phyloP scores from a whole-genome alignment of 2,329 filamentous ascomycete species.

The Lecanicillium sp. region DNA sequence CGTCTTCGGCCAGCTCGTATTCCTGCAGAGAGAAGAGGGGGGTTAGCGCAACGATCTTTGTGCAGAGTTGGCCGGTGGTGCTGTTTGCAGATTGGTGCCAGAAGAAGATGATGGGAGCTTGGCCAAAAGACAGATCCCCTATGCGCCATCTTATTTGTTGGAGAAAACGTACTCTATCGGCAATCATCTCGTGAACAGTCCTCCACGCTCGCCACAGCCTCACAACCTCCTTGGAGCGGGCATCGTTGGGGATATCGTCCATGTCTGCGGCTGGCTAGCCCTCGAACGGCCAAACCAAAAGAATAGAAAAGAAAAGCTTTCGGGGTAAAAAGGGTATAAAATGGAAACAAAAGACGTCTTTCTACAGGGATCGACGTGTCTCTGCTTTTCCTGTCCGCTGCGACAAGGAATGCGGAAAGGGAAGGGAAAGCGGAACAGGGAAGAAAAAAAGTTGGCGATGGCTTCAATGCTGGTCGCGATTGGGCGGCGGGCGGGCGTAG shows the following conservation, averaged over 20 bases:
- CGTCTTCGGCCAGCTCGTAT: constrained; percentile 84
- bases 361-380: not conserved
- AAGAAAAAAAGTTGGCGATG: constrained; percentile 7
- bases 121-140: too few relatives aligned
- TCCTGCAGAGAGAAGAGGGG: too few relatives aligned
- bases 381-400: not conserved
- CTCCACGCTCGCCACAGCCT: constrained; percentile 90
- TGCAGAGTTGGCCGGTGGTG: too few relatives aligned
- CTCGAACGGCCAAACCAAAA: too few relatives aligned
- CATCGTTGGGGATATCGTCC: constrained; percentile 39
- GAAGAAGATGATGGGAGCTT: too few relatives aligned
- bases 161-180: constrained; percentile 63
- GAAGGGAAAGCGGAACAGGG: not conserved
- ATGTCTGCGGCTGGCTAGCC: constrained; percentile 15
- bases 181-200: constrained; percentile 92
- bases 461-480: not conserved
- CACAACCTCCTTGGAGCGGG: constrained; percentile 45
- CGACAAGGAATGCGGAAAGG: not conserved
- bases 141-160: too few relatives aligned
- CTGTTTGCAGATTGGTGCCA: too few relatives aligned
- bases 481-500: not conserved
- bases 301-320: not conserved
- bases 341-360: not conserved
- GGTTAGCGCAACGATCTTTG: too few relatives aligned
- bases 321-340: not conserved